These are phyloP conservation scores for Alternaria sp. DNA, from an alignment of 2,329 filamentous ascomycete genomes.

Conservation along the genomic window DNA sequence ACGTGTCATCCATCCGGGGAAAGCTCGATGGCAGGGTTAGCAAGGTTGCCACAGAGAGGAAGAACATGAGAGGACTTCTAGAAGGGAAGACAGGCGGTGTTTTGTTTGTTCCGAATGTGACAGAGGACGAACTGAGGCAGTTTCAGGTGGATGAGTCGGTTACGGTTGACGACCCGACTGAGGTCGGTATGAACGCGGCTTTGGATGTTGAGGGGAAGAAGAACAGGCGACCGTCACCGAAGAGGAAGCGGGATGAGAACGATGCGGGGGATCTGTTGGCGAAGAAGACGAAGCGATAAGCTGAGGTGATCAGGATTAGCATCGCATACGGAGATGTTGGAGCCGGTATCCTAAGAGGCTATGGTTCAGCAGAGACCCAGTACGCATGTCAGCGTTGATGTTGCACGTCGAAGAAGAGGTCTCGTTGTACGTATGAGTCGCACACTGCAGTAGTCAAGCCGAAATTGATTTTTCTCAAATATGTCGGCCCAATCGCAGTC, in stretches of 20 bases:
- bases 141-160: slow-evolving; percentile 5
- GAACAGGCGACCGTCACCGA: not conserved
- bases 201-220: not conserved
- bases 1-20: not conserved
- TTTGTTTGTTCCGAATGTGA: slow-evolving; percentile 15
- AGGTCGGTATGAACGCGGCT: not conserved
- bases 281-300: not conserved
- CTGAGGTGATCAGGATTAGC: not conserved
- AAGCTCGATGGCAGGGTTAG: not conserved
- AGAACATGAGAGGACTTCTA: not conserved
- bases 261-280: not conserved
- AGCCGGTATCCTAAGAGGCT: not conserved
- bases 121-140: slow-evolving; percentile 10
- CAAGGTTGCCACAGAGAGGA: not conserved
- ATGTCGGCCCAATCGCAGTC: not conserved
- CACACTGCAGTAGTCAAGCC: not conserved
- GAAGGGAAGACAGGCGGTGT: not conserved
- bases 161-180: slow-evolving; percentile 1
- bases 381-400: not conserved
- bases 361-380: not conserved
- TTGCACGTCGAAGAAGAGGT: not conserved
- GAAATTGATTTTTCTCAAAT: not conserved
- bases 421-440: not conserved
- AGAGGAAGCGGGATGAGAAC: not conserved
- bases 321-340: too few relatives aligned